A percentile compares a stretch with the other conserved stretches of the same genome.
These are phyloP conservation scores for Zygoascus ofunaensis DNA, from an alignment of 805 yeast species.

Conservation along the genomic window DNA sequence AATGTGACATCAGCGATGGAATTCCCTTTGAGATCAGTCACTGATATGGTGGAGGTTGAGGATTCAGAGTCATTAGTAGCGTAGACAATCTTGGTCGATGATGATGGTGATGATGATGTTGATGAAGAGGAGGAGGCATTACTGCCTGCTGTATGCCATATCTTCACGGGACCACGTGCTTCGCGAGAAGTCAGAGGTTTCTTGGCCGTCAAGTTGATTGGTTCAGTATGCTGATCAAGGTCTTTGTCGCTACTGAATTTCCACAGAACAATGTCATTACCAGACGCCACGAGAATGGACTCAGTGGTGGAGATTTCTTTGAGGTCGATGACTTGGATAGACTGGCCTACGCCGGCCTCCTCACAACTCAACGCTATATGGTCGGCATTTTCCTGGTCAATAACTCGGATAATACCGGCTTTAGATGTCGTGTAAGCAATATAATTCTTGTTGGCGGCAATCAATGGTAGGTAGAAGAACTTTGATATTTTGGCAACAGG, in stretches of 20 bases:
- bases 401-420: slow-evolving; percentile 16
- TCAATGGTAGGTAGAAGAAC: slow-evolving; percentile 7
- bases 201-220: too few relatives aligned
- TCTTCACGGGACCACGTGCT: not conserved
- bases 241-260: not conserved
- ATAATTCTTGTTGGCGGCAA: slow-evolving; percentile 12
- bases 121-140: too few relatives aligned
- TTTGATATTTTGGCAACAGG: slow-evolving; percentile 17
- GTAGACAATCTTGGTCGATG: not conserved
- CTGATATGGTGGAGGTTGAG: not conserved
- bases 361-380: slow-evolving; percentile 11
- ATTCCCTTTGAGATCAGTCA: not conserved
- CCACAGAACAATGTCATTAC: not conserved
- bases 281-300: not conserved
- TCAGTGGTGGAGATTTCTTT: not conserved
- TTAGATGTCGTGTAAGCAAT: slow-evolving; percentile 19
- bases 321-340: not conserved
- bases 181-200: not conserved
- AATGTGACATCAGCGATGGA: not conserved
- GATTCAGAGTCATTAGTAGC: not conserved
- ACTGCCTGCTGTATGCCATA: not conserved
- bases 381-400: slow-evolving; percentile 16
- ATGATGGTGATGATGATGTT: not conserved
- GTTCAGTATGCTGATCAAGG: not conserved
- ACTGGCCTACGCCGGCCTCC: not conserved